Conservation (phyloP, 352 stramenopile genomes). For the Globisporangium echinulatum region DNA sequence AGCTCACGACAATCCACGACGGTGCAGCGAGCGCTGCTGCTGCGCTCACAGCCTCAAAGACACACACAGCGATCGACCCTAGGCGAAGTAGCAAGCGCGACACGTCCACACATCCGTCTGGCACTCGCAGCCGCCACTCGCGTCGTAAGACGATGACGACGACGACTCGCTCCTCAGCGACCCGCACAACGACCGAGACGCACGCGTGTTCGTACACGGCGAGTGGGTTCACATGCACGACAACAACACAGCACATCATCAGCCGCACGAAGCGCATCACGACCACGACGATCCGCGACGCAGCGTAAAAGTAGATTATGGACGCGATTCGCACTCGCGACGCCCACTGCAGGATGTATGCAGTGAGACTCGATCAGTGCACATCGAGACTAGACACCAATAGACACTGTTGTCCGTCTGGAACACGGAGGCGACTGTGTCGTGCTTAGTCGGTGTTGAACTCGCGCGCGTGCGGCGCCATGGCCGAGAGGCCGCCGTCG, state of each 20-base stretch:
- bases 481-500: slow-evolving; percentile 65
- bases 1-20: not conserved
- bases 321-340: no score
- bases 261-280: not conserved
- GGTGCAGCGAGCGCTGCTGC: not conserved
- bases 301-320: not conserved
- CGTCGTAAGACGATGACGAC: not conserved
- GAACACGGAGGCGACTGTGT: not conserved
- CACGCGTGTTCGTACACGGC: slow-evolving; percentile 1
- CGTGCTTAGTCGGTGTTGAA: not conserved
- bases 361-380: not conserved
- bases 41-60: not conserved
- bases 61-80: no score
- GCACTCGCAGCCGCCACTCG: not conserved
- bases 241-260: not conserved
- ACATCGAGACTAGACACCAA: not conserved
- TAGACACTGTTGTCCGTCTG: not conserved
- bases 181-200: slow-evolving; percentile 1
- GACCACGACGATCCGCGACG: not conserved
- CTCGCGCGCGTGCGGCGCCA: slow-evolving; percentile 33
- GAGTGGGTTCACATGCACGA: slow-evolving; percentile 8
- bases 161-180: not conserved
- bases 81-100: not conserved
- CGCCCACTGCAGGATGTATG: not conserved
- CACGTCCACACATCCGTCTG: not conserved